These are phyloP conservation scores for Vicia sativa DNA, from an alignment of 306 rosid species.

Conservation along the genomic window DNA sequence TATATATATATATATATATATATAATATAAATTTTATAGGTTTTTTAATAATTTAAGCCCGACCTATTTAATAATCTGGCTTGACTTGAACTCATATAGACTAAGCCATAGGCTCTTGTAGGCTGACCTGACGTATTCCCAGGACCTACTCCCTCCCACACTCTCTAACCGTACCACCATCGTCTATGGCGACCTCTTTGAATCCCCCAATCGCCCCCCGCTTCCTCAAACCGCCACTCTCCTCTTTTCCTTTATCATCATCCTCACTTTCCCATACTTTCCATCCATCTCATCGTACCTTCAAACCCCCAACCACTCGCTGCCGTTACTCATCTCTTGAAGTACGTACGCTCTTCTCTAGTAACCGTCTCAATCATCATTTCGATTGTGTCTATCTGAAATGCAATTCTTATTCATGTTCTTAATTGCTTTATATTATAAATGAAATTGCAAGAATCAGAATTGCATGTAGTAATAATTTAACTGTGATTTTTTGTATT, in stretches of 20 bases:
- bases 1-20: too few species aligned
- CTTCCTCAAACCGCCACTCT: slow-evolving; percentile 1
- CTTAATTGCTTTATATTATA: slow-evolving; percentile 7
- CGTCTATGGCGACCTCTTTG: background rate
- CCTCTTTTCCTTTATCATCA: background rate
- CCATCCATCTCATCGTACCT: background rate
- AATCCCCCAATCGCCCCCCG: background rate
- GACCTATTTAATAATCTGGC: too few species aligned
- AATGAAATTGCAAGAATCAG: slow-evolving; percentile 7
- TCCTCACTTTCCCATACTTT: background rate
- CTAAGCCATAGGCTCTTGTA: too few species aligned
- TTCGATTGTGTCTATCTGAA: background rate
- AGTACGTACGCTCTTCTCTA: too few species aligned
- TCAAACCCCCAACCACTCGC: background rate
- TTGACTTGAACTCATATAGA: too few species aligned
- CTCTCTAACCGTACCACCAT: background rate
- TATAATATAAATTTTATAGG: too few species aligned
- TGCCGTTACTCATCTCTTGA: slow-evolving; percentile 11
- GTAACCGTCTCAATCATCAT: background rate
- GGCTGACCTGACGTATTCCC: too few species aligned
- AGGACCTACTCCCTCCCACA: too few species aligned
- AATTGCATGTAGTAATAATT: slow-evolving; percentile 3
- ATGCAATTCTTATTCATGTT: background rate
- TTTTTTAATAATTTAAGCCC: too few species aligned
- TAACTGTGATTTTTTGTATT: slow-evolving; percentile 7